Base-by-base conservation (phyloP, 768 basidiomycete species). In the Lentinus tigrinus region DNA sequence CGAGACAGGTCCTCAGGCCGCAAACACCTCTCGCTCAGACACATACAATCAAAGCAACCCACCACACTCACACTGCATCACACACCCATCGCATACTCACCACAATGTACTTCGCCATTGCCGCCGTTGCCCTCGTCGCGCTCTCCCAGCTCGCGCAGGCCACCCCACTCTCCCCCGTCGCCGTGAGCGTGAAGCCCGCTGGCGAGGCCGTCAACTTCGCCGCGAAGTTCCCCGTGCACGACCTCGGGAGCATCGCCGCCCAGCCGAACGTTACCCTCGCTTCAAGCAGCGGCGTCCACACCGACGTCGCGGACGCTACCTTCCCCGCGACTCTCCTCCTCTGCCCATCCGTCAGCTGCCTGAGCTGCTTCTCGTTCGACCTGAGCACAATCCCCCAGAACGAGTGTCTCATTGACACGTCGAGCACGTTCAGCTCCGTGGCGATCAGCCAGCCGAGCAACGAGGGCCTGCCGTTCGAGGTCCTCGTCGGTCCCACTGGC, bases 371-470 rank as follows among this genome's bases (percentile, higher is more conserved):
- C 2, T 13, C 11, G 23, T 48, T 58, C 51, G 24, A 54, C 47
- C 28, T 58, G 13, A 11, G 37, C 8, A 21, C 21, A 7, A 13
- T 54, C 27, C 43, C 51, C 16, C 9, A 44, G 2, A 27, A 58
- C 39, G 28, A 42, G 14, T 56, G 55, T 37, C 47, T 56, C 43
- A 17, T 19, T 28, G 23, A n/a, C 36, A 8, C 17, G 38, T 16
- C 38, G 39, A 40, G 44, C 51, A 37, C 27, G 24, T 47, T 46
- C 57, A 34, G 10, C 1, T 44, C 40, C 27, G 37, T 27, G 46
- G 57, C 43, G 23, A 54, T 58, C 47, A 14, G 19, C 19, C 52
- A 58, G 47, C 52, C 57, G 38, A 54, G 57, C 52, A 28, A 44
- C 19, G 23, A 21, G 46, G 52, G 52, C 21, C 34, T 58, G 28